phyloP scores from a whole-genome alignment of 768 basidiomycete species.

The Asterophora lycoperdoides region DNA sequence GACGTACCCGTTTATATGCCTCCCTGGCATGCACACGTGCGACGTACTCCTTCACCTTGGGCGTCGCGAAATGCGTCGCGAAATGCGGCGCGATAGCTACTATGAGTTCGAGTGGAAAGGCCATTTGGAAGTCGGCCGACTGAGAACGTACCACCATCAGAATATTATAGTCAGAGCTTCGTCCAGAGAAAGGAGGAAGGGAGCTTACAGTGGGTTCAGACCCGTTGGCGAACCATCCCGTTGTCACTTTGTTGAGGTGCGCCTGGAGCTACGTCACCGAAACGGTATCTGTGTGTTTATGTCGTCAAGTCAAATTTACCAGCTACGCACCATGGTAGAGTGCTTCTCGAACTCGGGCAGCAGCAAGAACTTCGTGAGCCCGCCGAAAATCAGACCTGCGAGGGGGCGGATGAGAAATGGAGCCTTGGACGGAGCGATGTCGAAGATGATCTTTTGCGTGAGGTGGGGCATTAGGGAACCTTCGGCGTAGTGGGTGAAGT shows the following conservation, averaged over 20 bases:
- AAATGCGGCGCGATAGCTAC: slow-evolving; percentile 13
- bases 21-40: slow-evolving; percentile 21
- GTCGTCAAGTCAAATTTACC: neutral
- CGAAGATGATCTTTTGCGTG: slow-evolving; percentile 31
- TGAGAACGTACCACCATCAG: neutral
- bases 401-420: slow-evolving; percentile 36
- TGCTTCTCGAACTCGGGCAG: slow-evolving; percentile 26
- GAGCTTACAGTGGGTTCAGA: slow-evolving; percentile 16
- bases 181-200: neutral
- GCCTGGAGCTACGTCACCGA: slow-evolving; percentile 16
- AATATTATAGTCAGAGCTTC: neutral
- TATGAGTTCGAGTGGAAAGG: slow-evolving; percentile 22
- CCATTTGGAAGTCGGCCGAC: slow-evolving; percentile 28
- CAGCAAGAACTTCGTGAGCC: slow-evolving; percentile 20
- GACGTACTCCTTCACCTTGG: slow-evolving; percentile 22
- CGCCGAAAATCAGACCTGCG: slow-evolving; percentile 24
- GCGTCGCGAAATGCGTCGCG: too few relatives aligned
- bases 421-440: slow-evolving; percentile 24
- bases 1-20: slow-evolving; percentile 15
- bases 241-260: slow-evolving; percentile 12
- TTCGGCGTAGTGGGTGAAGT: slow-evolving; percentile 20
- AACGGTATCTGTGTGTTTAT: too few relatives aligned
- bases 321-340: slow-evolving; percentile 24
- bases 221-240: slow-evolving; percentile 20
- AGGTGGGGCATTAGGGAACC: slow-evolving; percentile 34